Evolutionary conservation across 1,284 basidiomycete genomes (phyloP), one percentile per base, ranked within the genome.

Genomic region (Ceratobasidium sp.): DNA sequence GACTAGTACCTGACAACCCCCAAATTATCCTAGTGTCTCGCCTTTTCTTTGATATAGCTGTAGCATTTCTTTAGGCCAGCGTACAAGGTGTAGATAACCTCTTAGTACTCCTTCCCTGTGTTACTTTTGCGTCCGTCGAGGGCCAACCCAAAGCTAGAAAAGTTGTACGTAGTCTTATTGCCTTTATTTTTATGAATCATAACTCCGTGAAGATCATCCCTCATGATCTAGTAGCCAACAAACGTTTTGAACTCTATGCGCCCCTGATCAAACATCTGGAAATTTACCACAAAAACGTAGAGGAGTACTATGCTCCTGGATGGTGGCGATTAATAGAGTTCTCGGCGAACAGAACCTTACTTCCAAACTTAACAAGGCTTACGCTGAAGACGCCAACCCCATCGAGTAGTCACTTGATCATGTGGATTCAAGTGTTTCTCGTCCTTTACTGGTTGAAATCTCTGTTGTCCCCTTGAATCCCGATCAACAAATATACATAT

Each of bases 371-470:
- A 12, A 9, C 21, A 1, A n/a, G 16, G 18, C 39, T 59, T 21
- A 59, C 57, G 16, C n/a, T 59, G 0, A 18, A 32, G 21, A 3
- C 57, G 2, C n/a, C 34, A 32, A 26, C 23, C 2, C 10, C 34
- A 12, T 26, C 36, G 18, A 1, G 28, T 23, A 1, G 14, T 18
- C 3, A 59, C 1, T n/a, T 55, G 16, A 8, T 41, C 12, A 6
- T 59, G 28, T 59, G 57, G 57, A 59, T 59, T 26, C 34, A n/a
- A 28, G 21, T 32, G 21, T 59, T 59, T 43, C 23, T 59, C 14
- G 34, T 32, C 57, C 57, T 1, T n/a, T 36, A 36, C 28, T 59
- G 3, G 18, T n/a, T 16, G 8, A 26, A 2, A 59, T 59, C 10
- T 5, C 28, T 8, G 57, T 43, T 2, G 34, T n/a, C 4, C 18